Conservation (phyloP, 305 asterid species). For the Striga hermonthica region DNA sequence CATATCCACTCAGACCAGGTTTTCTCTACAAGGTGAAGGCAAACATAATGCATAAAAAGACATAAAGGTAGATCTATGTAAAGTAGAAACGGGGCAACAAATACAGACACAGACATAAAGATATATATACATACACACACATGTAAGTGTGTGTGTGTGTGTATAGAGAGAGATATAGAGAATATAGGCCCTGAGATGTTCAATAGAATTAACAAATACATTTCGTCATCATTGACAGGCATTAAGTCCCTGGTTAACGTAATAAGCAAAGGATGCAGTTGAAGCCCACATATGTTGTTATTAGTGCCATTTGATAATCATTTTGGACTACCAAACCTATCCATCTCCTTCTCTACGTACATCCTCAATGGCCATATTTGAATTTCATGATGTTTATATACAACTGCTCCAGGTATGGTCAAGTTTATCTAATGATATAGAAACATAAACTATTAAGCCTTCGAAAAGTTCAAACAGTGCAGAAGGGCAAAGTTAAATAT, state of each 20-base stretch:
- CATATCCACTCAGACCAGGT: slow-evolving; percentile 77
- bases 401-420: too few relatives aligned
- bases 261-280: neutral
- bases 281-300: slow-evolving; percentile 5
- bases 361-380: slow-evolving; percentile 1
- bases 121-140: too few relatives aligned
- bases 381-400: neutral
- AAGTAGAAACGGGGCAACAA: neutral
- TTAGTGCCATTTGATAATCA: neutral
- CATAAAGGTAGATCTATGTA: neutral
- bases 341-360: neutral
- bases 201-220: slow-evolving; percentile 10
- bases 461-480: slow-evolving; percentile 21
- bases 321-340: slow-evolving; percentile 9
- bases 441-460: neutral
- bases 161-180: too few relatives aligned
- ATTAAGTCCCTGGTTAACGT: neutral
- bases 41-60: slow-evolving; percentile 24
- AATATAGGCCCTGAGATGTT: neutral
- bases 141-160: too few relatives aligned
- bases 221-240: slow-evolving; percentile 11
- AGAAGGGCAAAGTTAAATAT: neutral
- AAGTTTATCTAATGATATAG: neutral
- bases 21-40: slow-evolving; percentile 43
- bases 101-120: too few relatives aligned